phyloP scores from a whole-genome alignment of 2,329 filamentous ascomycete species.

The Aspergillus tubingensis region DNA sequence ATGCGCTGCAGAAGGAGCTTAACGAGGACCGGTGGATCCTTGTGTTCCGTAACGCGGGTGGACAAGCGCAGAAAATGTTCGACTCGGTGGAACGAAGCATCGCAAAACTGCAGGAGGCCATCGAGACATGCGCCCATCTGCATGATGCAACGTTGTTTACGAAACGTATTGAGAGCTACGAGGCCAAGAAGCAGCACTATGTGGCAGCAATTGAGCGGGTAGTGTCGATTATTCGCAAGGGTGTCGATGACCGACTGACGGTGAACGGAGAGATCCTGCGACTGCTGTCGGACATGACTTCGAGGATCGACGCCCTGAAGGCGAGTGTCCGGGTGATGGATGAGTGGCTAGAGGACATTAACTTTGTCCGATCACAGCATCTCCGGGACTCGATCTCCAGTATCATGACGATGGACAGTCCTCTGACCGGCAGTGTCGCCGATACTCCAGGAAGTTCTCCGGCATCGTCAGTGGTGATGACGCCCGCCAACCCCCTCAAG shows the following conservation, averaged over 20 bases:
- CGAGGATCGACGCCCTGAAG: conserved; percentile 77
- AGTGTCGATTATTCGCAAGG: conserved; percentile 88
- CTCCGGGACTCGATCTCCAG: conserved; percentile 91
- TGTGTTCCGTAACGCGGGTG: conserved; percentile 89
- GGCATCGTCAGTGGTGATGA: conserved; percentile 64
- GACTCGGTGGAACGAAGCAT: conserved; percentile 90
- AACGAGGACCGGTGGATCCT: conserved; percentile 95
- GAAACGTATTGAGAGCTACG: conserved; percentile 90
- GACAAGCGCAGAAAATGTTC: conserved; percentile 94
- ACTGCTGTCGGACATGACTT: conserved; percentile 79
- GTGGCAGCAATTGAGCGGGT: conserved; percentile 90
- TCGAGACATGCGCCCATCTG: conserved; percentile 73
- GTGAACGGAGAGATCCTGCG: conserved; percentile 94
- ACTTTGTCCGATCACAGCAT: conserved; percentile 65
- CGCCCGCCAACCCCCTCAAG: conserved; percentile 55
- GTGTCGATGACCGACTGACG: conserved; percentile 91
- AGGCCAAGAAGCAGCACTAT: conserved; percentile 93
- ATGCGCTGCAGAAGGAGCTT: conserved; percentile 83
- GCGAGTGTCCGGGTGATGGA: conserved; percentile 78
- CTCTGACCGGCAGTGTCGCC: conserved; percentile 66
- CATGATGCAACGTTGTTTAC: conserved; percentile 68
- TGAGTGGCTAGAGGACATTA: conserved; percentile 69
- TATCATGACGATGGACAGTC: conserved; percentile 80
- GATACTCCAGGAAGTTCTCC: conserved; percentile 74
- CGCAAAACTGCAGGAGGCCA: conserved; percentile 74